Evolutionary conservation across 495 filamentous ascomycete species (phyloP).

Genomic region (Echria macrotheca): DNA sequence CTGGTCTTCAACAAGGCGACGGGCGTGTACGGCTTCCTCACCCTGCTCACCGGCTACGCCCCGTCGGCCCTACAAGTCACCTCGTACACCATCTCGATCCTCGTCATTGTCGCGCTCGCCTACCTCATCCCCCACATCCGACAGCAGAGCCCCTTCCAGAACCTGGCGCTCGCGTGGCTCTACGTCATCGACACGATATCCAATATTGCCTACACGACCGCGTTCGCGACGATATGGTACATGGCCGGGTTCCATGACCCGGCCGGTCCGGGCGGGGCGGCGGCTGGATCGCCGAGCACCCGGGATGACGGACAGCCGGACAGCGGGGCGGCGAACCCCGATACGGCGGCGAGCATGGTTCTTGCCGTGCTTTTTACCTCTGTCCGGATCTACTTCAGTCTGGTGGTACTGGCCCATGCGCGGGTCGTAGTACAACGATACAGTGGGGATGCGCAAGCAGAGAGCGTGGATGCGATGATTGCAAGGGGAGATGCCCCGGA

Average conservation of each 20-base stretch:
- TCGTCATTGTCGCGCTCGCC: constrained; percentile 55
- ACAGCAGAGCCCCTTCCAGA: constrained; percentile 60
- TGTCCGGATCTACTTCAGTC: constrained; percentile 68
- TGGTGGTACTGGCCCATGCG: constrained; percentile 76
- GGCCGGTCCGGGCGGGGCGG: constrained; percentile 11
- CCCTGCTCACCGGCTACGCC: constrained; percentile 64
- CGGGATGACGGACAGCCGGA: not conserved
- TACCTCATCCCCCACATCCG: constrained; percentile 67
- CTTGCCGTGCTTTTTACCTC: constrained; percentile 67
- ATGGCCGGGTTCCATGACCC: constrained; percentile 50
- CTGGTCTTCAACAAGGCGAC: constrained; percentile 83
- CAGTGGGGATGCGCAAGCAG: constrained; percentile 35
- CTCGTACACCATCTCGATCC: constrained; percentile 79
- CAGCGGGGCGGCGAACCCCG: constrained; percentile 55
- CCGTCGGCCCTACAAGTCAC: constrained; percentile 63
- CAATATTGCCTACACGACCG: constrained; percentile 70
- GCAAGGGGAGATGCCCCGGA: constrained; percentile 52
- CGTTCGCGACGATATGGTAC: constrained; percentile 82
- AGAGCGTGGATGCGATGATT: constrained; percentile 31
- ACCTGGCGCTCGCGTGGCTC: constrained; percentile 65
- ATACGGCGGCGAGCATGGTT: constrained; percentile 68
- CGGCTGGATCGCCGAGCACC: constrained; percentile 14
- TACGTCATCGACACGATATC: constrained; percentile 75
- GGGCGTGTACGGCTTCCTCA: constrained; percentile 82
- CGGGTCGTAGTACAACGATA: constrained; percentile 61